phyloP scores from a whole-genome alignment of 2,329 filamentous ascomycete genomes.

The Ophiocordyceps camponoti-rufipedis region DNA sequence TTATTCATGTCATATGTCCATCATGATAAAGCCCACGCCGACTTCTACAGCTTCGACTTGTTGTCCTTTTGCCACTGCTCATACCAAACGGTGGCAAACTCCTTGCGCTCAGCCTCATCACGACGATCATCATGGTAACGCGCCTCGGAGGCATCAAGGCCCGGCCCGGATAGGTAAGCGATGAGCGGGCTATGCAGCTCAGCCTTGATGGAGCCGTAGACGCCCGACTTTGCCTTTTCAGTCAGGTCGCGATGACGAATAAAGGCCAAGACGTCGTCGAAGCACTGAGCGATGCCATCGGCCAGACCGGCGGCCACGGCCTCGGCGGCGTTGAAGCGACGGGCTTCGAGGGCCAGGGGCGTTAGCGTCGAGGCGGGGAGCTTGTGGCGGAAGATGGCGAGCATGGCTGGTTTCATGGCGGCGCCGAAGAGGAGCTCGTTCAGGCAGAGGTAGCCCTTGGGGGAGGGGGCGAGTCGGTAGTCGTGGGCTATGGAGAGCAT shows the following conservation, averaged over 20 bases:
- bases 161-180: slow-evolving; percentile 33
- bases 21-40: not conserved
- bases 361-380: slow-evolving; percentile 37
- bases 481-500: slow-evolving; percentile 72
- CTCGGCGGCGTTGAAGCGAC: slow-evolving; percentile 42
- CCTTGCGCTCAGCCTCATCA: slow-evolving; percentile 21
- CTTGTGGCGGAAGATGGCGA: slow-evolving; percentile 56
- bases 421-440: slow-evolving; percentile 71
- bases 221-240: slow-evolving; percentile 42
- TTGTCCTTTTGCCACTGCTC: slow-evolving; percentile 27
- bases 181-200: slow-evolving; percentile 59
- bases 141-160: slow-evolving; percentile 29
- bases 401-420: slow-evolving; percentile 58
- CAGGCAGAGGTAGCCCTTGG: slow-evolving; percentile 56
- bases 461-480: slow-evolving; percentile 59
- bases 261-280: slow-evolving; percentile 43
- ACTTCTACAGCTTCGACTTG: slow-evolving; percentile 19
- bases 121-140: slow-evolving; percentile 22
- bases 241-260: slow-evolving; percentile 39
- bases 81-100: slow-evolving; percentile 26
- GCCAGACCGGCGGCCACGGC: slow-evolving; percentile 50
- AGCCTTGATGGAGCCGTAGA: slow-evolving; percentile 54
- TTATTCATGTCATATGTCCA: not conserved
- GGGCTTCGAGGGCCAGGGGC: slow-evolving; percentile 53
- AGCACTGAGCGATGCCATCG: slow-evolving; percentile 36